phyloP scores from a whole-genome alignment of 257 asterid genomes.

The Solanum clarkiae region DNA sequence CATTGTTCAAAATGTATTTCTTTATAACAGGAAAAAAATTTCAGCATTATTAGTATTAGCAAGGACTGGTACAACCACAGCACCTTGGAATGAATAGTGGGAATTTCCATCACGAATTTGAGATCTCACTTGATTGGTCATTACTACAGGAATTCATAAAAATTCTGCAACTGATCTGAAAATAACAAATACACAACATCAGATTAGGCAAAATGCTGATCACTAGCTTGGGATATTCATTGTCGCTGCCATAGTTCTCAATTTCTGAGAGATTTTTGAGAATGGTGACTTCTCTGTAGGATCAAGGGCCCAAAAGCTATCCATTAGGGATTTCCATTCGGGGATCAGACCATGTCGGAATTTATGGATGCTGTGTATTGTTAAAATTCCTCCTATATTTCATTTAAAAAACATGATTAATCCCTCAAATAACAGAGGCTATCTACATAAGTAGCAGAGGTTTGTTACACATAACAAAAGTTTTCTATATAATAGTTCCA shows the following conservation, averaged over 20 bases:
- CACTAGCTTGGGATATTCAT: constrained; percentile 31
- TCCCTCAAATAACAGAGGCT: neutral
- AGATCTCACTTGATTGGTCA: constrained; percentile 84
- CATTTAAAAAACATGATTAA: neutral
- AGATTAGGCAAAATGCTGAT: neutral
- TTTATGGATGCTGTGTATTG: constrained; percentile 79
- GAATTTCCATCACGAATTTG: constrained; percentile 45
- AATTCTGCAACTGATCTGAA: constrained; percentile 73
- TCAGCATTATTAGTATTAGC: neutral
- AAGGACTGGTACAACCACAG: neutral
- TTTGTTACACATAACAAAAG: neutral
- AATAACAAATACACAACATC: neutral
- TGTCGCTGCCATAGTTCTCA: constrained; percentile 90
- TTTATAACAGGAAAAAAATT: neutral
- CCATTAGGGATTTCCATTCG: constrained; percentile 94
- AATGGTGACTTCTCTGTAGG: constrained; percentile 75
- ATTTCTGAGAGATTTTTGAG: constrained; percentile 74
- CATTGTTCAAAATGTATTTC: neutral
- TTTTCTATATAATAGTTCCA: neutral
- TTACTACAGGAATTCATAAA: constrained; percentile 68
- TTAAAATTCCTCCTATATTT: constrained; percentile 72
- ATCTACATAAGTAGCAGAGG: no score
- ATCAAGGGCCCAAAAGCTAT: constrained; percentile 72
- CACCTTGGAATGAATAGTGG: constrained; percentile 68
- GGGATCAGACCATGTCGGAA: constrained; percentile 94